A percentile compares a stretch with the other conserved stretches of the same genome.
Conservation (phyloP, 306 rosid genomes). For the Coriaria nepalensis region DNA sequence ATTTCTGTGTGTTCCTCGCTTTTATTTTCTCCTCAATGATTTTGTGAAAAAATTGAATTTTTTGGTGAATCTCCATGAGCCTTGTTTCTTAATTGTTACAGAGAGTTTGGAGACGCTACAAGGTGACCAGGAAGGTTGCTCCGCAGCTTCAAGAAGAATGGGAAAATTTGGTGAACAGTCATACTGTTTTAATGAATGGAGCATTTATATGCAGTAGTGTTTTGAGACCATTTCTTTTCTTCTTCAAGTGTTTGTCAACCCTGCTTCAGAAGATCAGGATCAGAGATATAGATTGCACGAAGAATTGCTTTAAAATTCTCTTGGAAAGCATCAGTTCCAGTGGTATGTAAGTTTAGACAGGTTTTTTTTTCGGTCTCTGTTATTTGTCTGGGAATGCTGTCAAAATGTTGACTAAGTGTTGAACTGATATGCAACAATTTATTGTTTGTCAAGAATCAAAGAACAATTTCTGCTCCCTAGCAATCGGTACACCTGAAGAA, state of each 20-base stretch:
- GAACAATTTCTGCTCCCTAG: slow-evolving; percentile 64
- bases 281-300: slow-evolving; percentile 34
- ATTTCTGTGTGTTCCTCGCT: background rate
- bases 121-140: slow-evolving; percentile 38
- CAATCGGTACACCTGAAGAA: slow-evolving; percentile 55
- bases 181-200: slow-evolving; percentile 29
- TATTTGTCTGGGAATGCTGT: background rate
- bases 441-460: slow-evolving; percentile 35
- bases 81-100: slow-evolving; percentile 16
- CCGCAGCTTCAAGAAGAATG: slow-evolving; percentile 62
- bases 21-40: background rate
- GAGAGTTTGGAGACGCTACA: slow-evolving; percentile 89
- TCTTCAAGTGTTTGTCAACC: slow-evolving; percentile 34
- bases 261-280: slow-evolving; percentile 25
- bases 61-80: too few species aligned
- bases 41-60: too few species aligned
- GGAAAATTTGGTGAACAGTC: slow-evolving; percentile 41
- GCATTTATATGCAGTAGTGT: slow-evolving; percentile 40
- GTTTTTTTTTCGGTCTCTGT: too few species aligned
- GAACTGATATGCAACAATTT: slow-evolving; percentile 5
- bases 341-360: slow-evolving; percentile 42
- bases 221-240: slow-evolving; percentile 82
- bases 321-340: slow-evolving; percentile 62
- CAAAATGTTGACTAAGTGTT: background rate
- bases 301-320: slow-evolving; percentile 51